Conservation (phyloP, 108 stramenopile genomes). For the Discostella stelligeroides region DNA sequence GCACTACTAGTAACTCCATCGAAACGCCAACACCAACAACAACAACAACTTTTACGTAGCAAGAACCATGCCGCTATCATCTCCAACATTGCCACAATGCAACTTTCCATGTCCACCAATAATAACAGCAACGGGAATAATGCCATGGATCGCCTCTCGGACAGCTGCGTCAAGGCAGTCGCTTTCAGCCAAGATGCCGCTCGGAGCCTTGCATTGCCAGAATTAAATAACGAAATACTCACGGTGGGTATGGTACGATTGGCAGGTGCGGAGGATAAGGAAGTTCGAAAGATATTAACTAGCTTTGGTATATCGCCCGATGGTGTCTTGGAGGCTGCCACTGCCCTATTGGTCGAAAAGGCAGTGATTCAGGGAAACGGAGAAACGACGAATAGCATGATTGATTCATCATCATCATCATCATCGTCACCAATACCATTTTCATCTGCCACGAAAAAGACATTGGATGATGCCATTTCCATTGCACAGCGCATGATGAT, state of each 20-base stretch:
- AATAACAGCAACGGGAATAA: not conserved
- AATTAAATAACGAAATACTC: constrained; percentile 35
- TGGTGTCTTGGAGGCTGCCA: constrained; percentile 30
- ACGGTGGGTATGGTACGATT: constrained; percentile 39
- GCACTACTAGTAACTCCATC: not conserved
- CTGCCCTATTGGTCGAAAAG: constrained; percentile 24
- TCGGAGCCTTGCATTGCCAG: constrained; percentile 7
- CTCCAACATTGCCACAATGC: constrained; percentile 2
- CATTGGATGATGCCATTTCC: constrained; percentile 38
- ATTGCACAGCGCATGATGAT: constrained; percentile 52
- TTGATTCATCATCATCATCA: no score
- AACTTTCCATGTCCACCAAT: constrained; percentile 33
- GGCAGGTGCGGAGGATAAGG: constrained; percentile 38
- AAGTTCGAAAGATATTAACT: constrained; percentile 37
- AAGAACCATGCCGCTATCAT: not conserved
- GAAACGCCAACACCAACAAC: not conserved
- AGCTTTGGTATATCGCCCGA: constrained; percentile 48
- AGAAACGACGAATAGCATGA: not conserved
- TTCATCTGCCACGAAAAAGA: constrained; percentile 35
- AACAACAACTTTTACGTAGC: no score
- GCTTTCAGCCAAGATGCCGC: constrained; percentile 34
- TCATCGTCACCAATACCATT: constrained; percentile 49
- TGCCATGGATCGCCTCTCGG: constrained; percentile 46
- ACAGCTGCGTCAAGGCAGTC: constrained; percentile 31
- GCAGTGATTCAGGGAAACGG: constrained; percentile 4